phyloP scores from a whole-genome alignment of 2,329 filamentous ascomycete species.

The Aspergillus ruber region DNA sequence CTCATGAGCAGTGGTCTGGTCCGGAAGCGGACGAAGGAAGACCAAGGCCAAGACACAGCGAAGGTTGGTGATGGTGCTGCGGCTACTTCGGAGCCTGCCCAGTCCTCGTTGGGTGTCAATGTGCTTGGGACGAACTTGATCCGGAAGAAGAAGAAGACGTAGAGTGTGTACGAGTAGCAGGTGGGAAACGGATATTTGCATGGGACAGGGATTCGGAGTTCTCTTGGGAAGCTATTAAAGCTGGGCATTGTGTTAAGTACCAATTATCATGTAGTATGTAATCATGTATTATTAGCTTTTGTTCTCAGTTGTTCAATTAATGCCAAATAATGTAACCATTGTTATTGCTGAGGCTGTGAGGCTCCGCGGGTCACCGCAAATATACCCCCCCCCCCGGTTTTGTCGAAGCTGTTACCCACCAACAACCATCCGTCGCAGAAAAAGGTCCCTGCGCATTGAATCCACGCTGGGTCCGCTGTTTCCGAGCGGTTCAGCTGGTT shows the following conservation, averaged over 20 bases:
- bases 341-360: neutral
- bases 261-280: neutral
- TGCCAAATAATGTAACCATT: neutral
- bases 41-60: constrained; percentile 1
- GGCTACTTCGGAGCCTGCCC: constrained; percentile 6
- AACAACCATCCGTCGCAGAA: neutral
- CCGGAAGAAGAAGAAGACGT: constrained; percentile 38
- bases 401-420: neutral
- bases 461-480: neutral
- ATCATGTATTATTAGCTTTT: neutral
- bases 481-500: neutral
- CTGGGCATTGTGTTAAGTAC: neutral
- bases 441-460: neutral
- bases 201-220: neutral
- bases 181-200: neutral
- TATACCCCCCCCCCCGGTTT: neutral
- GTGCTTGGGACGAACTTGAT: constrained; percentile 33
- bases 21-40: constrained; percentile 33
- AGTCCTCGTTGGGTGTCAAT: constrained; percentile 23
- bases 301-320: neutral
- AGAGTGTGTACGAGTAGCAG: neutral
- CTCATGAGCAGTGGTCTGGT: constrained; percentile 25
- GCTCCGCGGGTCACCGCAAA: neutral
- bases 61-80: constrained; percentile 2
- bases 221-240: neutral